Conservation (phyloP, 345 rosid genomes). For the Pelargonium nanum region DNA sequence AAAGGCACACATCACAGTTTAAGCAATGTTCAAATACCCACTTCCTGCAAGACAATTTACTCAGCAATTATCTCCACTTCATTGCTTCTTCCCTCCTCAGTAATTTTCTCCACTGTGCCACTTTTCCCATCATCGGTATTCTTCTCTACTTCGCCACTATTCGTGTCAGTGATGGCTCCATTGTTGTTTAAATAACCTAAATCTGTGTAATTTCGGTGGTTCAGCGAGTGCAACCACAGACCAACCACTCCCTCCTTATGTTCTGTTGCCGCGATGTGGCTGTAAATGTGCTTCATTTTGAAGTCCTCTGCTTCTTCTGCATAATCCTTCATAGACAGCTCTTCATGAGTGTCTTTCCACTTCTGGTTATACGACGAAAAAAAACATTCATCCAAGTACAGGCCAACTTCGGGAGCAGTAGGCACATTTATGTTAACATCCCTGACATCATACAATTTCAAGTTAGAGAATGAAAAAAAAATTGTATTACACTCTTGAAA, state of each 20-base stretch:
- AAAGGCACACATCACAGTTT: not conserved
- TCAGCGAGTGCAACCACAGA: constrained; percentile 91
- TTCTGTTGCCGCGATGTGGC: constrained; percentile 75
- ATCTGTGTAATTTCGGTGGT: constrained; percentile 75
- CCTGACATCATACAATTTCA: constrained; percentile 26
- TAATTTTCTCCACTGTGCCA: not conserved
- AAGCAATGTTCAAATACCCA: no score
- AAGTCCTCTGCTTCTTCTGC: constrained; percentile 63
- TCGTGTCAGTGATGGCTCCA: constrained; percentile 1
- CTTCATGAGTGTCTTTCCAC: constrained; percentile 79
- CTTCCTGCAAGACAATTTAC: not conserved
- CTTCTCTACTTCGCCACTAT: not conserved
- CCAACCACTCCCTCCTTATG: constrained; percentile 73
- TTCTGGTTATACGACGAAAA: constrained; percentile 71
- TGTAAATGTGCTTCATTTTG: constrained; percentile 70
- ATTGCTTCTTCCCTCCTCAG: not conserved
- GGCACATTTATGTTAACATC: constrained; percentile 62
- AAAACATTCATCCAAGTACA: constrained; percentile 88
- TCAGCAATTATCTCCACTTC: not conserved
- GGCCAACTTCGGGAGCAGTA: constrained; percentile 93
- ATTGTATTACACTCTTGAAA: not conserved
- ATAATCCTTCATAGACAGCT: constrained; percentile 67
- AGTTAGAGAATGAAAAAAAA: not conserved
- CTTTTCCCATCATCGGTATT: constrained; percentile 1
- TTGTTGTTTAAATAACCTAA: constrained; percentile 14